Evolutionary conservation across 2,329 filamentous ascomycete genomes (phyloP).

Genomic region (Fusarium sp.): DNA sequence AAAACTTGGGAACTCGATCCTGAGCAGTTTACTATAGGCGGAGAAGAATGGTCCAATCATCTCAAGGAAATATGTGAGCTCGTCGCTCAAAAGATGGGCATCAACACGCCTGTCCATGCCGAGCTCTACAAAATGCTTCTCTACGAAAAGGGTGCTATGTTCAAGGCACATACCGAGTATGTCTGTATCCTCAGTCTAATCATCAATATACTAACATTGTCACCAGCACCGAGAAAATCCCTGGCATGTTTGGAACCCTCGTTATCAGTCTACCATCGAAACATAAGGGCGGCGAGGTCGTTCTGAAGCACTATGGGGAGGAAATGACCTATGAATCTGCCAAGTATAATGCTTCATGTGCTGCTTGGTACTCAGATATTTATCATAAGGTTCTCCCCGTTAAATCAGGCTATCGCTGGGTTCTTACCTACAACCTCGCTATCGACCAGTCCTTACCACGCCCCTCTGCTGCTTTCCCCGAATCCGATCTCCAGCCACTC

Average conservation of each 20-base stretch:
- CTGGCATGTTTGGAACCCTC: conserved; percentile 64
- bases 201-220: background rate
- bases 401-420: conserved; percentile 61
- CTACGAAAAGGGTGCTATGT: conserved; percentile 63
- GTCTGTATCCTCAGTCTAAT: background rate
- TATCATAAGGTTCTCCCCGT: conserved; percentile 63
- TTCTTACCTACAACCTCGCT: conserved; percentile 65
- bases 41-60: conserved; percentile 50
- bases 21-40: conserved; percentile 53
- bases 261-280: conserved; percentile 61
- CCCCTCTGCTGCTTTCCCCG: conserved; percentile 38
- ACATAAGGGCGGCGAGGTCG: conserved; percentile 61
- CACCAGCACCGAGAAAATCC: conserved; percentile 57
- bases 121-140: conserved; percentile 62
- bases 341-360: conserved; percentile 31
- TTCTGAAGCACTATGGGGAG: conserved; percentile 54
- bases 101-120: conserved; percentile 48
- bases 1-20: conserved; percentile 60
- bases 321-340: conserved; percentile 51
- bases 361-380: conserved; percentile 64
- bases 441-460: conserved; percentile 28
- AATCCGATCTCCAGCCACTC: conserved; percentile 25
- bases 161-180: conserved; percentile 60
- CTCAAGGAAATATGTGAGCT: conserved; percentile 42
- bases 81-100: conserved; percentile 50